Evolutionary conservation across 768 basidiomycete genomes (phyloP), one percentile per base, ranked within the genome.

Genomic region (Piloderma croceum): DNA sequence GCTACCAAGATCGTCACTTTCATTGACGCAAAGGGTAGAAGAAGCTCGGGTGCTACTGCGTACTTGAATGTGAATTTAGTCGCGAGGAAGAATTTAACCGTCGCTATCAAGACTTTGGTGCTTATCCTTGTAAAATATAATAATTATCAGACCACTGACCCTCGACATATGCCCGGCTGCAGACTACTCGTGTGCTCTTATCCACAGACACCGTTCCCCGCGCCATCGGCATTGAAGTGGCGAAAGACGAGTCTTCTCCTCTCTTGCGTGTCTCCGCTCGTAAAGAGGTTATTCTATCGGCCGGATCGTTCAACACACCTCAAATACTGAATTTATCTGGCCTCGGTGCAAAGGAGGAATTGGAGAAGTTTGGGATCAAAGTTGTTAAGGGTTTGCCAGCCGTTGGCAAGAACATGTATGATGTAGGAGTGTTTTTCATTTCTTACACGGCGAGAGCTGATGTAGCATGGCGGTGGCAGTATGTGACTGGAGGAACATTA

Each of bases 311-410:
- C 31, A 63, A 60, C 7, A 67, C 68, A 2, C 62, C 68, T 1
- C 59, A 63, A 65, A 72, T 85, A 37, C 67, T 86, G 11, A 71
- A 83, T 70, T 68, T 86, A 13, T 86, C 83, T 25, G 90, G 90
- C 9, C 63, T 92, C 35, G 90, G 89, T 3, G 83, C 86, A 24
- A 67, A 69, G 2, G 65, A 65, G 1, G 69, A 84, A 10, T 67
- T 90, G 25, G 47, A 64, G 10, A 56, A 65, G 27, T 62, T 79
- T 41, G 59, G 60, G 4, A 79, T 92, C 17, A 64, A 73, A 1
- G 60, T 79, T 21, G 61, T 81, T 15, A 52, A 76, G 5, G 77
- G 89, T 49, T 71, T 83, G 2, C 81, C 83, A 0, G 79, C 79
- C 9, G 87, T 92, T 17, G 90, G 90, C 11, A 64, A 72, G 7